Evolutionary conservation across 2,329 filamentous ascomycete species (phyloP), one percentile per base, ranked within the genome.

Genomic region (Lithohypha guttulata): DNA sequence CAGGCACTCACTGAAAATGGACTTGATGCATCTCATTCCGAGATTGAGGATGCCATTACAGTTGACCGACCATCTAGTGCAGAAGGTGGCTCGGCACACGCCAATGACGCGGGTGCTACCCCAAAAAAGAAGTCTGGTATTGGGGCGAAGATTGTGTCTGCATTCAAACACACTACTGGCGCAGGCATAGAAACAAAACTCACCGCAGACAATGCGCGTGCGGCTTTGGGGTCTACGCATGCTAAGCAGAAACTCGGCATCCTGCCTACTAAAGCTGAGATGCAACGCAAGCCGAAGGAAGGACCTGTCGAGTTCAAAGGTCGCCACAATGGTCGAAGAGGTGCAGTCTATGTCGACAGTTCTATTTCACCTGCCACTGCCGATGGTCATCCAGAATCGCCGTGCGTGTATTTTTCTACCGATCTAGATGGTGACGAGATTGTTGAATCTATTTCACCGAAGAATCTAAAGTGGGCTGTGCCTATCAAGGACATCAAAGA

Each of bases 271-370:
- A 66, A 3, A 57, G 61, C 8, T 53, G 53, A 56, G 30, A 38
- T 52, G 6, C 42, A 63, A 6, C 61, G 68, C 1, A 58, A 65
- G 1, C 68, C 71, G 0, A 27, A 44, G 6, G 50, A 52, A 22
- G 84, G 85, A 0, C 85, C 85, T 0, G 67, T 86, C 0, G 78
- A 80, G n/a, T 93, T 91, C 62, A 77, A 79, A 19, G 78, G 71
- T 0, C 69, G 84, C 3, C 82, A 70, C 52, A 67, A 77, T 14
- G 83, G 84, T 6, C 73, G 77, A 50, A 81, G 77, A 52, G 84
- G 84, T 0, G 73, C 81, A 42, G 73, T 78, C 0, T 85, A 82
- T 52, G 76, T 91, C 45, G 61, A 64, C 37, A 59, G 54, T 1
- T 53, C 54, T 1, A 53, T 58, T 21, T 53, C 57, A 21, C 56